Conservation (phyloP, 1,284 basidiomycete species). For the Mycena sp. region DNA sequence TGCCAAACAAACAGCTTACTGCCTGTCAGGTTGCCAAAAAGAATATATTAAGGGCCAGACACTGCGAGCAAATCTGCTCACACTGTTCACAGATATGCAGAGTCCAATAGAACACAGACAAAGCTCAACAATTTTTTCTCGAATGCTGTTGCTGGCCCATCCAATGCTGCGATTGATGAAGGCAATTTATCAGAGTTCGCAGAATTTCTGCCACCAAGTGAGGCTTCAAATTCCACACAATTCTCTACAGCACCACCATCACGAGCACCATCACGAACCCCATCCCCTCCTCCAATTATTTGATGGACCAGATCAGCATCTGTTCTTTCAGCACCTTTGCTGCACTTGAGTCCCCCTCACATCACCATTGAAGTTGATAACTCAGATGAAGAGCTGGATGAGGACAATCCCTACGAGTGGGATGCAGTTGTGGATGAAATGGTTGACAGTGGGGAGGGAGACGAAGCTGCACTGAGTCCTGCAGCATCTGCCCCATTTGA, state of each 20-base stretch:
- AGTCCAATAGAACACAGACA: not conserved
- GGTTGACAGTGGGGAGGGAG: too few relatives aligned
- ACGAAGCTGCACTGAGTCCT: too few relatives aligned
- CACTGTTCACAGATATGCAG: not conserved
- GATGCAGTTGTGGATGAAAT: too few relatives aligned
- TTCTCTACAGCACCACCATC: constrained; percentile 1
- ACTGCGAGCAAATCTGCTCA: not conserved
- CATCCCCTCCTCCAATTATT: too few relatives aligned
- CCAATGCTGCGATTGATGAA: too few relatives aligned
- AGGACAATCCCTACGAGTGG: too few relatives aligned
- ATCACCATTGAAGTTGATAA: too few relatives aligned
- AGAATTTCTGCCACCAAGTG: not conserved
- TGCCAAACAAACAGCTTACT: not conserved
- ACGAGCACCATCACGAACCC: not conserved
- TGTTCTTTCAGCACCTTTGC: too few relatives aligned
- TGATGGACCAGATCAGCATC: too few relatives aligned
- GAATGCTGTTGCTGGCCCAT: not conserved
- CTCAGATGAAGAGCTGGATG: too few relatives aligned
- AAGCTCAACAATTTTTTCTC: not conserved
- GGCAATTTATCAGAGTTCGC: not conserved
- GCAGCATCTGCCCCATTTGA: too few relatives aligned
- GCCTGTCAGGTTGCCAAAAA: not conserved
- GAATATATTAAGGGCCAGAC: constrained; percentile 4
- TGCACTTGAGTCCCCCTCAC: too few relatives aligned
- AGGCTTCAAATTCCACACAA: not conserved